Evolutionary conservation across 352 stramenopile species (phyloP), one percentile per base, ranked within the genome.

Genomic region (Phytophthora pseudosyringae): DNA sequence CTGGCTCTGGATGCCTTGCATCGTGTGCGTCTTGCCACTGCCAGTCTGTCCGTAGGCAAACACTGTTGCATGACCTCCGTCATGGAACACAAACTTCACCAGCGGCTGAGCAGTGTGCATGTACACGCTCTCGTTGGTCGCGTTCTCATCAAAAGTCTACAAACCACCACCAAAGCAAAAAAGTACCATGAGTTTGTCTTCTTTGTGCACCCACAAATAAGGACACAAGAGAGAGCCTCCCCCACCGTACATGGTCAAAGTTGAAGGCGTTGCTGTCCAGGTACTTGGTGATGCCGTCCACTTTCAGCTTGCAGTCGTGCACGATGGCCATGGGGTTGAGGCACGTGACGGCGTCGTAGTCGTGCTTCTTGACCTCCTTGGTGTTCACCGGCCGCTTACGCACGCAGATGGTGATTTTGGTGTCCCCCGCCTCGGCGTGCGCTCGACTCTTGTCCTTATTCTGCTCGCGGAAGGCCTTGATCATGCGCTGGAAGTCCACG

Each of bases 211-310:
- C 21, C 21, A 21, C 21, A 21, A 21, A 21, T 2, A 45, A 5
- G 18, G 31, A 4, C 4, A n/a, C 21, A 15, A 48, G 31, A 33
- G 3, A n/a, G n/a, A n/a, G n/a, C n/a, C n/a, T n/a, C 25, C 3
- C 29, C 16, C 5, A 12, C 15, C 73, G 57, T 67, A 89, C 80
- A 51, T 93, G 86, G 21, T 95, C 87, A 63, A 94, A 95, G 43
- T 87, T 81, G 75, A 99, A 99, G 0, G 91, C 86, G 33, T 97
- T 98, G 73, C 97, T 98, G 73, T 99, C 97, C 12, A 99, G 80
- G 69, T 98, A 99, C 78, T 99, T 99, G 45, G 91, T 98, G 59
- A 99, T 99, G 28, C 97, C 97, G 73, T 99, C 97, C 12, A 99
- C 98, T 59, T 97, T 96, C 39, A 99, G 80, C 74, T 99, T 99